Evolutionary conservation across 108 stramenopile genomes (phyloP), one percentile per base, ranked within the genome.

Genomic region (Skeletonema menzelii): DNA sequence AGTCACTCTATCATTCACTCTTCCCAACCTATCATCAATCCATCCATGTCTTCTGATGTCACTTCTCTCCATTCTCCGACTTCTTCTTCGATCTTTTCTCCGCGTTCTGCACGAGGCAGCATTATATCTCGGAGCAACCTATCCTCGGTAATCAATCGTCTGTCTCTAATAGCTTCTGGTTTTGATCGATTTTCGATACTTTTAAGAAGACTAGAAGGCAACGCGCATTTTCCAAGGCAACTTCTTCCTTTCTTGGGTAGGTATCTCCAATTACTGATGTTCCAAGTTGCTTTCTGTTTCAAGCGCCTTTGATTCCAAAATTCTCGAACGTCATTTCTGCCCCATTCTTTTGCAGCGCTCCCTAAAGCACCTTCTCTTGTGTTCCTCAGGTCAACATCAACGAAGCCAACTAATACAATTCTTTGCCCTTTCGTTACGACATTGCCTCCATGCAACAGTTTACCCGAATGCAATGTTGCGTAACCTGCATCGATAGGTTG

Each of bases 391-490:
- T 82, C 82, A 4, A 92, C 87, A 67, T 88, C 86, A 6, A 92
- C 82, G 75, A 92, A 92, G 1, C 86, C 91, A 32, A 89, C 88
- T 64, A 92, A 63, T 2, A 89, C 87, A 11, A 86, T 85, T 20
- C 91, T 73, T 26, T 75, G 59, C 0, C 91, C 91, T 24, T 64
- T 58, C 8, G 87, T 87, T 13, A 92, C 87, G 15, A 80, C 69
- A 73, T 92, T 82, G 15, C 85, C 90, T 37, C 90, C 90, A 72
- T 91, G 90, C 35, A 89, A 63, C 14, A 91, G 30, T 44, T 91
- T 91, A 0, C 91, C 91, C 42, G 74, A 89, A 67, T 92, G 91
- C 13, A 89, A 63, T 11, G 75, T 75, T 46, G 69, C 77, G 75
- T 88, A 84, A 34, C 91, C 91, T 20, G 87, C 82, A 10, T 57